phyloP scores from a whole-genome alignment of 1,284 basidiomycete species.

The Golubevia sp. region DNA sequence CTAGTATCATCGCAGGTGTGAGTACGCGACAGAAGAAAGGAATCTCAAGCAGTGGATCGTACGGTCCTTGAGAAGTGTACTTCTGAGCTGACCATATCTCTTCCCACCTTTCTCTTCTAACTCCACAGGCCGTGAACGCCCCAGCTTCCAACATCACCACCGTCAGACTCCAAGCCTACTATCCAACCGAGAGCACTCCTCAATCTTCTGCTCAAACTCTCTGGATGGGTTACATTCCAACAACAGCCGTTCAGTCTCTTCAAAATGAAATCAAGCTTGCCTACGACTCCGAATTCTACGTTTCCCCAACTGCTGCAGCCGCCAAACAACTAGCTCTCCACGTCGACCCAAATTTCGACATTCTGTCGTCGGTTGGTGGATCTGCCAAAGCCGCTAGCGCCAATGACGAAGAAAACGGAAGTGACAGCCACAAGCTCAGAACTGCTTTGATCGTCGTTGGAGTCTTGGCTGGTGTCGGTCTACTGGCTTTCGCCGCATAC shows the following conservation, averaged over 20 bases:
- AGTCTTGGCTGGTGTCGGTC: conserved; percentile 25
- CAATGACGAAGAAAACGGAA: conserved; percentile 8
- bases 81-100: conserved; percentile 3
- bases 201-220: conserved; percentile 19
- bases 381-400: conserved; percentile 2
- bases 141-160: conserved; percentile 29
- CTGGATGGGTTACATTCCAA: conserved; percentile 50
- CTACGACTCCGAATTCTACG: conserved; percentile 35
- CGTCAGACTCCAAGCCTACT: conserved; percentile 33
- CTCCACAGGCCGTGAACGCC: conserved; percentile 8
- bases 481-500: conserved; percentile 24
- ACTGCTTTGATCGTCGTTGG: conserved; percentile 45
- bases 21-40: too few species aligned
- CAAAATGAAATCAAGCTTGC: conserved; percentile 24
- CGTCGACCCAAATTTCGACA: conserved; percentile 43
- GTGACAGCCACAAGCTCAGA: conserved; percentile 14
- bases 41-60: too few species aligned
- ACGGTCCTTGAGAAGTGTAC: too few species aligned
- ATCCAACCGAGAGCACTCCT: background rate
- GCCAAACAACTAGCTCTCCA: conserved; percentile 38
- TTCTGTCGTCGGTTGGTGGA: conserved; percentile 21
- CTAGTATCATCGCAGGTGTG: conserved; percentile 26
- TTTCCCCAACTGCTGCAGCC: conserved; percentile 22
- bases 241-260: conserved; percentile 17
- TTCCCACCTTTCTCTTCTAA: background rate